Base-by-base conservation (phyloP, 2,329 filamentous ascomycete species). In the Ophiostoma populinum region DNA sequence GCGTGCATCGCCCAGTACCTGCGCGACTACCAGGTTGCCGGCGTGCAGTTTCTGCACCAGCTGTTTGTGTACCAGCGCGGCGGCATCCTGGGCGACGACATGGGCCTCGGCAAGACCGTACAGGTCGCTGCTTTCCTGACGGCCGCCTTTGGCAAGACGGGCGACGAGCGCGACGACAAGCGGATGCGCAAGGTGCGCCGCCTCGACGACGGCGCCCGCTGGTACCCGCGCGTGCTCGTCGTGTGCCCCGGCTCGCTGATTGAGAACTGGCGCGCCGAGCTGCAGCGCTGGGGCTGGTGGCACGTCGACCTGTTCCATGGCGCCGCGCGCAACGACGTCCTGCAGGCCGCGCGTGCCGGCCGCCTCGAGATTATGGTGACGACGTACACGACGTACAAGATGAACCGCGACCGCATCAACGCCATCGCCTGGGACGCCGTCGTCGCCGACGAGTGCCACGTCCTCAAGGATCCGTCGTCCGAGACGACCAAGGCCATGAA, bases 71-170 rank as follows among this genome's bases (percentile, higher is more conserved):
- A 82, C 44, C 90, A 98, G 49, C 78, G 77, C 46, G 90, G 90
- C 1, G 83, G 80, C 2, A 80, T 98, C 16, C 64, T 98, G 0
- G 86, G 87, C 3, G 90, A 98, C 50, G 90, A 98, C 49, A 98
- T 98, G 90, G 90, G 90, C 15, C 56, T 98, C 21, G 90, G 90
- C 1, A 98, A 98, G 55, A 98, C 90, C 0, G 82, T 98, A 3
- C 90, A 98, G 53, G 82, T 98, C 18, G 90, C 85, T 38, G 80
- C 86, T 0, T 95, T 98, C 44, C 61, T 98, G 16, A 81, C 83
- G 0, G 83, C 75, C 1, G 86, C 85, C 0, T 98, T 93, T 51
- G 90, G 90, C 7, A 98, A 98, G 57, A 92, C 80, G 1, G 87
- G 76, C 1, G 87, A 93, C 46, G 78, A 86, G 51, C 65, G 83